Conservation (phyloP, 73 alveolate genomes). For the Symbiodinium natans region DNA sequence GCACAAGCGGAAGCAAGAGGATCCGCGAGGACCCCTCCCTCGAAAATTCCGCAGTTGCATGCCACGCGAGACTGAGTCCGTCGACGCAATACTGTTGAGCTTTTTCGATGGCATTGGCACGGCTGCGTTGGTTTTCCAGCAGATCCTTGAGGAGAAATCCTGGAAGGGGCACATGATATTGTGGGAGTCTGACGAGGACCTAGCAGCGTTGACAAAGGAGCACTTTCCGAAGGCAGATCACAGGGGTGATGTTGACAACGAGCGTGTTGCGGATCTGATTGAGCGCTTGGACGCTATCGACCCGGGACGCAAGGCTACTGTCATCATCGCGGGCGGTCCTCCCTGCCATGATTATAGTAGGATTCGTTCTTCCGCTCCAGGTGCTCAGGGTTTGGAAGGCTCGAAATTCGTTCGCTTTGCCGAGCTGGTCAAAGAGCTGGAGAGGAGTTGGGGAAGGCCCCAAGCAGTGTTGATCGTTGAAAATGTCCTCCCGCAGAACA, state of each 20-base stretch:
- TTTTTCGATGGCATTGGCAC: not conserved
- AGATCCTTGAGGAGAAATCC: not conserved
- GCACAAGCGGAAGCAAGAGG: not conserved
- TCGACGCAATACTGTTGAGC: not conserved
- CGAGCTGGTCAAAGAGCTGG: not conserved
- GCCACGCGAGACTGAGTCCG: no score
- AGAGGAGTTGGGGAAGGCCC: not conserved
- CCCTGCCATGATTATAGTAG: not conserved
- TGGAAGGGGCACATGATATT: not conserved
- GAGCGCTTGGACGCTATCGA: not conserved
- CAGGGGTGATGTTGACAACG: not conserved
- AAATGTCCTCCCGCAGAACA: not conserved
- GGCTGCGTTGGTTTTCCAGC: not conserved
- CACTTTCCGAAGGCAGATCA: not conserved
- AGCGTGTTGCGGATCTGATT: no score
- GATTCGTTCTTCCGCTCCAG: not conserved
- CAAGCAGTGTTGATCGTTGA: not conserved
- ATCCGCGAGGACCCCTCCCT: not conserved
- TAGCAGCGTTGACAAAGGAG: not conserved
- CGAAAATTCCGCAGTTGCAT: no score
- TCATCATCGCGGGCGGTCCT: not conserved
- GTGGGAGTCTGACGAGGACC: not conserved
- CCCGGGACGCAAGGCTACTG: not conserved
- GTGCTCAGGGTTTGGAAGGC: not conserved
- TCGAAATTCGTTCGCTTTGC: not conserved